Evolutionary conservation across 2,329 filamentous ascomycete species (phyloP).

Genomic region (Xylaria hypoxylon): DNA sequence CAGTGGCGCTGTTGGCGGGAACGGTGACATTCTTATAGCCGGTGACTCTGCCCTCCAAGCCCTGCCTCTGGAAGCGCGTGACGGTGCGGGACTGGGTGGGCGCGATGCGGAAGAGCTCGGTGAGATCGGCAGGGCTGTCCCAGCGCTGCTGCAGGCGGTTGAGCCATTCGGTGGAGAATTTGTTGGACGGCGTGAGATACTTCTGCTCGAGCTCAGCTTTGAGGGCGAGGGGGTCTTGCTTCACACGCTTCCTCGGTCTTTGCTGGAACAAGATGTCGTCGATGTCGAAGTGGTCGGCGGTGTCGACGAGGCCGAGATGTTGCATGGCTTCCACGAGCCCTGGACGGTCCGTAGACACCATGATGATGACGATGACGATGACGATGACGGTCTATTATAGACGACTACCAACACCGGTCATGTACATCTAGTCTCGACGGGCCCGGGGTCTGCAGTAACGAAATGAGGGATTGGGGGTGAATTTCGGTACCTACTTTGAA

Average conservation of each 20-base stretch:
- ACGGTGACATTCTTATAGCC: conserved; percentile 96
- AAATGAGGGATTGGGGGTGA: neutral
- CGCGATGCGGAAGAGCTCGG: conserved; percentile 86
- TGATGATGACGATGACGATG: conserved; percentile 31
- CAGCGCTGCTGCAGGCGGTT: conserved; percentile 89
- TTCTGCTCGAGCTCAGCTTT: conserved; percentile 78
- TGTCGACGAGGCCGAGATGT: conserved; percentile 60
- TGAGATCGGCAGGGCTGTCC: conserved; percentile 83
- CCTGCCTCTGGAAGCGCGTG: conserved; percentile 90
- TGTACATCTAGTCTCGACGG: neutral
- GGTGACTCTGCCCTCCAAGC: conserved; percentile 90
- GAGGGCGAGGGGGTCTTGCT: conserved; percentile 69
- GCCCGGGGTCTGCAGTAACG: neutral
- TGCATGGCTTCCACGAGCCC: conserved; percentile 63
- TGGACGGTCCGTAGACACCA: conserved; percentile 43
- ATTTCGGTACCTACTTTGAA: neutral
- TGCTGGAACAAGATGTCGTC: conserved; percentile 68
- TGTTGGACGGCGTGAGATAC: conserved; percentile 81
- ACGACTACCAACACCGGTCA: neutral
- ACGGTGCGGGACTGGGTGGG: conserved; percentile 95
- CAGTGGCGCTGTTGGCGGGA: conserved; percentile 86
- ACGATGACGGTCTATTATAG: neutral
- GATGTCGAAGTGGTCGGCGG: conserved; percentile 56
- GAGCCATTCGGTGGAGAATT: conserved; percentile 87
- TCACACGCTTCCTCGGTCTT: conserved; percentile 57